Percentiles rank a stretch among this genome's conserved stretches.
Evolutionary conservation across 164 flowering plant genomes (phyloP).

Genomic region (Annona squamosa): DNA sequence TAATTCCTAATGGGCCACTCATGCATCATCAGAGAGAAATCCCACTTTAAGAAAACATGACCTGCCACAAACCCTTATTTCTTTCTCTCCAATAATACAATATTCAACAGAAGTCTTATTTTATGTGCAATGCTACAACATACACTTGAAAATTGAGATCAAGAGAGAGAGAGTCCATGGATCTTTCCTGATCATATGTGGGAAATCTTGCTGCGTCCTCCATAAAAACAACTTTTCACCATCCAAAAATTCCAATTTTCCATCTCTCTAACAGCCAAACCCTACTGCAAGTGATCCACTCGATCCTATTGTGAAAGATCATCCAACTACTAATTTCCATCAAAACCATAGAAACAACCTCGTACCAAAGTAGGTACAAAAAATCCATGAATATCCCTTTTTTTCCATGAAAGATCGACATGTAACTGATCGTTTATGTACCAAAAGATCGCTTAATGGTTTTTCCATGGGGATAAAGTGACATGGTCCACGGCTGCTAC

Average conservation of each 20-base stretch:
- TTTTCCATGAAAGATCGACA: slow-evolving; percentile 1
- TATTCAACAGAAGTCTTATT: not conserved
- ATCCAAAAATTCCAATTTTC: slow-evolving; percentile 2
- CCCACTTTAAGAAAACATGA: slow-evolving; percentile 5
- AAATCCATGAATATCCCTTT: not conserved
- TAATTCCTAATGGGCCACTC: not conserved
- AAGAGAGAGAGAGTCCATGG: not conserved
- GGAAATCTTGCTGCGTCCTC: not conserved
- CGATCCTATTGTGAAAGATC: slow-evolving; percentile 5
- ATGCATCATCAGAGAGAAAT: not conserved
- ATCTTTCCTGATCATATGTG: not conserved
- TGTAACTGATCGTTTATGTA: not conserved
- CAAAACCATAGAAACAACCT: slow-evolving; percentile 4
- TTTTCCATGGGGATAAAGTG: not conserved
- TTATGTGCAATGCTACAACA: slow-evolving; percentile 3
- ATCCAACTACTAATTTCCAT: slow-evolving; percentile 7
- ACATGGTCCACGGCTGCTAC: not conserved
- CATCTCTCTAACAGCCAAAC: no score
- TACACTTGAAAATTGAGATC: not conserved
- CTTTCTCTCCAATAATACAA: not conserved
- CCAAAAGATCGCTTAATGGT: slow-evolving; percentile 1
- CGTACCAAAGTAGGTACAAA: slow-evolving; percentile 6
- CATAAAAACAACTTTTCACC: slow-evolving; percentile 6
- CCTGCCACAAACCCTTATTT: not conserved
- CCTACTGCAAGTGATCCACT: no score